phyloP scores from a whole-genome alignment of 2,329 filamentous ascomycete genomes.

The Colletotrichum sp. region DNA sequence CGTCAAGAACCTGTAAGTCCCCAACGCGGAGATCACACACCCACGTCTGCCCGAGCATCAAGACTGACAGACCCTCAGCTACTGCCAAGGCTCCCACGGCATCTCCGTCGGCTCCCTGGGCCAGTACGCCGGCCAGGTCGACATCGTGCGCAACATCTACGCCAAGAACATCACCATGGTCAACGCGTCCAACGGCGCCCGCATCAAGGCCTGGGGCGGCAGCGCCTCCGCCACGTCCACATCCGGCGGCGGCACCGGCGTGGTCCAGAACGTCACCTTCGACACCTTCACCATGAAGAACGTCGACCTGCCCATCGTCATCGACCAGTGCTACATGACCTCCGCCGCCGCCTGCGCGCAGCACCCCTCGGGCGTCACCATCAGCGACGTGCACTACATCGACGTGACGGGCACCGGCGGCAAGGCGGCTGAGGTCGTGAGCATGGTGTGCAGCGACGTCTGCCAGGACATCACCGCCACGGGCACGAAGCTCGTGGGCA shows the following conservation, averaged over 20 bases:
- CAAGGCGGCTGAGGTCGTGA: neutral
- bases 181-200: slow-evolving; percentile 68
- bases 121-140: slow-evolving; percentile 67
- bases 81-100: slow-evolving; percentile 75
- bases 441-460: slow-evolving; percentile 1
- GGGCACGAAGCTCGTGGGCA: neutral
- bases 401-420: neutral
- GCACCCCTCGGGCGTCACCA: neutral
- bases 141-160: slow-evolving; percentile 72
- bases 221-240: slow-evolving; percentile 47
- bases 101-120: slow-evolving; percentile 76
- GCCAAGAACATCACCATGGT: slow-evolving; percentile 66
- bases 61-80: slow-evolving; percentile 58
- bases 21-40: slow-evolving; percentile 56
- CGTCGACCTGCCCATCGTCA: slow-evolving; percentile 53
- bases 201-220: slow-evolving; percentile 78
- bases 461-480: neutral
- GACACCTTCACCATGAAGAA: slow-evolving; percentile 65
- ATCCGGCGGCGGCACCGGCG: slow-evolving; percentile 64
- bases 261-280: slow-evolving; percentile 71
- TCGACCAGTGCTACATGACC: slow-evolving; percentile 29
- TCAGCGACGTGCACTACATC: slow-evolving; percentile 9
- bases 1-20: slow-evolving; percentile 65
- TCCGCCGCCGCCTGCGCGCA: slow-evolving; percentile 24
- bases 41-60: slow-evolving; percentile 70